Percentiles rank a stretch among this genome's conserved stretches.
phyloP scores from a whole-genome alignment of 202 grass and related monocot species.

The Eragrostis tef region DNA sequence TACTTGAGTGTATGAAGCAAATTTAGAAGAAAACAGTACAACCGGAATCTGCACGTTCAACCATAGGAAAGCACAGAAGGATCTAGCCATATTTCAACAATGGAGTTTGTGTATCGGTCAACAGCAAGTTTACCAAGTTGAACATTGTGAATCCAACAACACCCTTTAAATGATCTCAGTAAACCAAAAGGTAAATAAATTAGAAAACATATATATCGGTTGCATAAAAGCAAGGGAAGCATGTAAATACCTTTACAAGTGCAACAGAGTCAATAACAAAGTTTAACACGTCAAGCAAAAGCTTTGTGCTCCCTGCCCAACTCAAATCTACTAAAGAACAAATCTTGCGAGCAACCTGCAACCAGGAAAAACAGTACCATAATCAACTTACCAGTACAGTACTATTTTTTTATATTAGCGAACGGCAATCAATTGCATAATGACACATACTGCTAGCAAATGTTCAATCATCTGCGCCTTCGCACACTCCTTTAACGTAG shows the following conservation, averaged over 20 bases:
- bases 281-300: conserved; percentile 59
- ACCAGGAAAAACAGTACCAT: conserved; percentile 22
- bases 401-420: conserved; percentile 1
- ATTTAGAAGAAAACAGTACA: not conserved
- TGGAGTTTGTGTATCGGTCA: not conserved
- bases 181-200: not conserved
- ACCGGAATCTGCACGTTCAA: not conserved
- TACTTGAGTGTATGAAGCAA: not conserved
- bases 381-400: conserved; percentile 2
- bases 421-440: conserved; percentile 32
- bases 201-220: not conserved
- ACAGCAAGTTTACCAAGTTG: conserved; percentile 4
- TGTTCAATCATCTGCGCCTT: conserved; percentile 52
- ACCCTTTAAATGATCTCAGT: not conserved
- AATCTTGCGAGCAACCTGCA: conserved; percentile 70
- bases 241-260: conserved; percentile 62
- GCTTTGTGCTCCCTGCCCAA: conserved; percentile 49
- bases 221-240: no score
- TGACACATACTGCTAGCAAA: conserved; percentile 63
- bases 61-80: not conserved
- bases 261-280: conserved; percentile 44
- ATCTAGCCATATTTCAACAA: not conserved
- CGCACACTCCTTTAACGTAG: conserved; percentile 45
- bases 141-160: not conserved
- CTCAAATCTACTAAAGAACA: conserved; percentile 61